Base-by-base conservation (phyloP, 2,329 filamentous ascomycete genomes). In the Monilinia polystroma region DNA sequence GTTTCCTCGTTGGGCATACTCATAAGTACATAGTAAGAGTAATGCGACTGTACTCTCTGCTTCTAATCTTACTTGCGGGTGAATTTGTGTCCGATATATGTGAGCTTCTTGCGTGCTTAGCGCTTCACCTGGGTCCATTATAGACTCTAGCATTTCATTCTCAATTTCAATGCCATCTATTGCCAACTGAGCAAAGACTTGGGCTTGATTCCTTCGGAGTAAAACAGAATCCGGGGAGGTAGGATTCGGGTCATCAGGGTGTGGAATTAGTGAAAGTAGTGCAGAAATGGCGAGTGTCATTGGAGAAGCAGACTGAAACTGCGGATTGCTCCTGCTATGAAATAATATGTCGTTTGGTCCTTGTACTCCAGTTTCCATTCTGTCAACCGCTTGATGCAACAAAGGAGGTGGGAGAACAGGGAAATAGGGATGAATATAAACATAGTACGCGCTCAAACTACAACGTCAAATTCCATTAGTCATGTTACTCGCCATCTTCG, bases 1-100 rank as follows among this genome's bases (percentile, higher is more conserved):
- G 70, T 84, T 84, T 0, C 82, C 82, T 7, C 82, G 77, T 68
- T 84, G 82, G 0, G 81, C 79, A 73, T 84, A 84, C 72, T 84
- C 82, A 71, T 84, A 84, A 6, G 82, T 78, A 70, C 81, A 82
- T 2, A 84, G 73, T 16, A 84, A 70, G 59, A 82, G 75, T 45
- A 84, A 75, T 3, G 82, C 81, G 41, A 84, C 76, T 49, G 83
- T 78, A 71, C 77, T 78, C 71, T 84, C 82, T 5, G 82, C 74
- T 67, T 83, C 80, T 1, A 80, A 66, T 3, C 81, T 81, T 6
- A 81, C 76, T 3, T 74, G 72, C 0, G 79, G 74, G 70, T 84
- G 82, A 63, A 84, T 82, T 71, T 58, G 43, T 52, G 32, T 23
- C 11, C 81, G 75, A 71, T 75, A 41, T 75, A 76, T 14, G 2